A percentile compares a stretch with the other conserved stretches of the same genome.
Evolutionary conservation across 208 protist genomes (phyloP).

Genomic region (Trichomonas gallinae): DNA sequence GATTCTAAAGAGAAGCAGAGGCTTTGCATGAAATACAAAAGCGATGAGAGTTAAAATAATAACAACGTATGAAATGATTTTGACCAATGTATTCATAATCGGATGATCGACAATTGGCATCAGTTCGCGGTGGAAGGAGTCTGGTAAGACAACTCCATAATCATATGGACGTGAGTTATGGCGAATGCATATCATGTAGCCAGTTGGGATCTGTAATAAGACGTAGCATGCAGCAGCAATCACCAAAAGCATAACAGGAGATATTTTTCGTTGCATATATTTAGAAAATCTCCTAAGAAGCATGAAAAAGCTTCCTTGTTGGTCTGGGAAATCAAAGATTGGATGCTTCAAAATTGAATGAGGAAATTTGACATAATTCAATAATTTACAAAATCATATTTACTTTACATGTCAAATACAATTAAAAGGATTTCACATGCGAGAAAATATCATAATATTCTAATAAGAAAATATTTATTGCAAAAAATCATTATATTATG

Average conservation of each 20-base stretch:
- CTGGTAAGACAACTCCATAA: not conserved
- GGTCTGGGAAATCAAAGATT: too few relatives aligned
- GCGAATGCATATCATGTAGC: not conserved
- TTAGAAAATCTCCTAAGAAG: not conserved
- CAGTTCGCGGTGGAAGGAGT: not conserved
- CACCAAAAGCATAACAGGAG: not conserved
- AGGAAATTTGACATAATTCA: too few relatives aligned
- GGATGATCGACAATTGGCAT: not conserved
- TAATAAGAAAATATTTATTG: too few relatives aligned
- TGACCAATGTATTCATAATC: not conserved
- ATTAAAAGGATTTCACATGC: too few relatives aligned
- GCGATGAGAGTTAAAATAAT: not conserved
- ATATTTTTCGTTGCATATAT: not conserved
- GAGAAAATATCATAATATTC: too few relatives aligned
- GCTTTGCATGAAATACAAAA: not conserved
- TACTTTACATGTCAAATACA: too few relatives aligned
- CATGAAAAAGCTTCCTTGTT: too few relatives aligned
- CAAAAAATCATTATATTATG: too few relatives aligned
- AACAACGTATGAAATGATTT: not conserved
- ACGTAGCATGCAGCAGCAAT: not conserved
- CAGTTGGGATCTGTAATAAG: not conserved
- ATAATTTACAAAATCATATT: too few relatives aligned
- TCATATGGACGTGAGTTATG: not conserved
- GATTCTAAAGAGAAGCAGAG: not conserved
- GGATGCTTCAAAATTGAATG: too few relatives aligned